phyloP scores from a whole-genome alignment of 352 stramenopile genomes.

The Phytopythium delawarense region DNA sequence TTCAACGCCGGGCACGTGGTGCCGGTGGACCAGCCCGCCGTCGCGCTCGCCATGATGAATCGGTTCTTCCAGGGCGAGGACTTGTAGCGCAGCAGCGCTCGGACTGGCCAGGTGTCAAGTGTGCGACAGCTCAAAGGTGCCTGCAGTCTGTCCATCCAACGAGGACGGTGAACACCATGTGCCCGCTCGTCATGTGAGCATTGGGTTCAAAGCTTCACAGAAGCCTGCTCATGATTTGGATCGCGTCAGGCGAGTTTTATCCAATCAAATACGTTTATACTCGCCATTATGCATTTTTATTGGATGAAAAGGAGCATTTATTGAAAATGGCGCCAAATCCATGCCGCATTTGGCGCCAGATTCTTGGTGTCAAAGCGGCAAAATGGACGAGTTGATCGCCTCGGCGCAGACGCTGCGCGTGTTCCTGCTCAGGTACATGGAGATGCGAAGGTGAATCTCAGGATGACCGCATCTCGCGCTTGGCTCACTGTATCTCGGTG shows the following conservation, averaged over 20 bases:
- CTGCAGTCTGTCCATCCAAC: too few species aligned
- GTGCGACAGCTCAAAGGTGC: background rate
- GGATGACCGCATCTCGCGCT: too few species aligned
- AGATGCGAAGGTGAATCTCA: too few species aligned
- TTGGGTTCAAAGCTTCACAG: too few species aligned
- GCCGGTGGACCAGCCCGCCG: slow-evolving; percentile 89
- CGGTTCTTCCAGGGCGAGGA: slow-evolving; percentile 74
- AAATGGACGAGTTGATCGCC: slow-evolving; percentile 32
- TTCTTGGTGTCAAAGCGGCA: background rate
- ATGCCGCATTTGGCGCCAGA: too few species aligned
- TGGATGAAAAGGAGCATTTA: too few species aligned
- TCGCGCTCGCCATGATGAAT: slow-evolving; percentile 90
- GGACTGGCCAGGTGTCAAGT: background rate
- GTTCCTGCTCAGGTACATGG: slow-evolving; percentile 30
- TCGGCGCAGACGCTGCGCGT: slow-evolving; percentile 28
- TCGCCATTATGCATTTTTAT: background rate
- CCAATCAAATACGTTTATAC: background rate
- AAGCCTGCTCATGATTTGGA: background rate
- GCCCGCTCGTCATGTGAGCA: too few species aligned
- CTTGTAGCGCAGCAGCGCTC: slow-evolving; percentile 14
- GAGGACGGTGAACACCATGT: too few species aligned
- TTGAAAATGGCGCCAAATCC: background rate
- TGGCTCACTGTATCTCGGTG: background rate
- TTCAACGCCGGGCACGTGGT: slow-evolving; percentile 95
- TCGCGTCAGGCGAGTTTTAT: background rate